Conservation (phyloP, 1,139 yeast species). For the Saccharomyces hybrid region DNA sequence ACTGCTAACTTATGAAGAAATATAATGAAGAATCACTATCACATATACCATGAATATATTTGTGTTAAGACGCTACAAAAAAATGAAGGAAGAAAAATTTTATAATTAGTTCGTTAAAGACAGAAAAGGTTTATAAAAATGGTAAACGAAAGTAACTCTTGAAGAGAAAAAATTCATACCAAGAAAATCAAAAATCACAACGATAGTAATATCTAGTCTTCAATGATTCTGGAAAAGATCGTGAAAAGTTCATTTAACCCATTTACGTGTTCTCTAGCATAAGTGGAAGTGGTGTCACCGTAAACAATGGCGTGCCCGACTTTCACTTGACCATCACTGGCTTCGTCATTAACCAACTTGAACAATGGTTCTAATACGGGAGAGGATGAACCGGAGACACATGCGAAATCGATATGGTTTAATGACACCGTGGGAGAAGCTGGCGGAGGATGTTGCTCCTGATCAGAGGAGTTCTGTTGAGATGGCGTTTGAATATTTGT, state of each 20-base stretch:
- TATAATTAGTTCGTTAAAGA: not conserved
- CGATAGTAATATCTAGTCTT: not conserved
- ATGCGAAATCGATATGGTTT: conserved; percentile 29
- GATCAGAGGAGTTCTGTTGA: not conserved
- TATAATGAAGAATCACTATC: too few species aligned
- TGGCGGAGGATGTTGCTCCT: not conserved
- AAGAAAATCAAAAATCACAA: not conserved
- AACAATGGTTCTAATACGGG: conserved; percentile 65
- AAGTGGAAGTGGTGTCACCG: conserved; percentile 46
- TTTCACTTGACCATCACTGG: conserved; percentile 34
- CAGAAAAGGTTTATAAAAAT: not conserved
- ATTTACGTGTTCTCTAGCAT: conserved; percentile 61
- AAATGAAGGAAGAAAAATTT: not conserved
- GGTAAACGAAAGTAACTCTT: not conserved
- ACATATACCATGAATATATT: too few species aligned
- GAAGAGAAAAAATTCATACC: not conserved
- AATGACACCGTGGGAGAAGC: not conserved
- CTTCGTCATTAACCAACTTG: conserved; percentile 48
- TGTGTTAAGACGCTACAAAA: not conserved
- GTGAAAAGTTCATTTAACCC: conserved; percentile 74
- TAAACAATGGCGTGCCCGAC: conserved; percentile 60
- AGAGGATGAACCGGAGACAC: conserved; percentile 64
- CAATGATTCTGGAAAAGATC: conserved; percentile 30
- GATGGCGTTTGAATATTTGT: too few species aligned
- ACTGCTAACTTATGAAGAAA: too few species aligned